Base-by-base conservation (phyloP, 441 rosid species). In the Arabidopsis hybrid region DNA sequence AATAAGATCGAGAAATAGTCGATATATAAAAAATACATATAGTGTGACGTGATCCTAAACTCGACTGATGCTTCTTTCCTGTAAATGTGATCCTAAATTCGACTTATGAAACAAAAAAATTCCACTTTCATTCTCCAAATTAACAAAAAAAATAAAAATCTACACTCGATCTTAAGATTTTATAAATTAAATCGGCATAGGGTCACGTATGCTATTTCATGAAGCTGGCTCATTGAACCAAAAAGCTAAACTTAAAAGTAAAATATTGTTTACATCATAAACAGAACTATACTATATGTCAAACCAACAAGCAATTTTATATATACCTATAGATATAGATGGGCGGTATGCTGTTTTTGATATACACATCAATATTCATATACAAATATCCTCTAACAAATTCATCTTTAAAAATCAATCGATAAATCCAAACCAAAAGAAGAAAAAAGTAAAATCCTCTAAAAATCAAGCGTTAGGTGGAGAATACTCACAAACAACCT, bases 401-500 rank as follows among this genome's bases (percentile, higher is more conserved):
- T n/a, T 47, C 70, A 57, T 52, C 79, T 71, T 71, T 70, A 21
- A 36, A 57, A 51, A 51, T 21, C 59, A 72, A 59, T 71, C 34
- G 40, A 60, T 52, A 29, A 59, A 45, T 53, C 69, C 52, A 78
- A 65, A 43, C 56, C 73, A 42, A 31, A 70, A 3, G 3, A 18
- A 55, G 13, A 35, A 39, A 10, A 39, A 1, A 17, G 9, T n/a
- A 10, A 62, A 60, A 57, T 7, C 57, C 13, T 58, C 0, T n/a
- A 16, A 60, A 74, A 67, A 59, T 71, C 73, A 77, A 72, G 57
- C 60, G 58, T 76, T 81, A 81, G 96, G 90, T 2, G 97, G 95
- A 84, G 90, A 81, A 71, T 89, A 94, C 88, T 94, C 96, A 85
- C 96, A 85, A 18, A 87, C 93, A 13, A 86, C 96, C 83, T 93